Evolutionary conservation across 1,284 basidiomycete species (phyloP), one percentile per base, ranked within the genome.

Genomic region (Cystobasidium sp.): DNA sequence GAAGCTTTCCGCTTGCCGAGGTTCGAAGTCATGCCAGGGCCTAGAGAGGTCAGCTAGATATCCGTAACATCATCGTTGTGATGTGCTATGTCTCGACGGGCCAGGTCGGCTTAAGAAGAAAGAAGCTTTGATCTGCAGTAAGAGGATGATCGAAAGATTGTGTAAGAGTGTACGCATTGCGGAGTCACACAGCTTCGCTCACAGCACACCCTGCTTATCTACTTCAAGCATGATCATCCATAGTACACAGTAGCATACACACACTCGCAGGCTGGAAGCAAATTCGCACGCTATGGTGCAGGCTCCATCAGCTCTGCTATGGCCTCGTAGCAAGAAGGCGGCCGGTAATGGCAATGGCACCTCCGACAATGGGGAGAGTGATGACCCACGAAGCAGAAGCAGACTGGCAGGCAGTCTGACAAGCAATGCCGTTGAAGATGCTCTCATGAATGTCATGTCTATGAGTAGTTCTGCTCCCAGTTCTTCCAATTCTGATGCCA

Each of bases 221-320:
- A 12, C 46, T 14, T 20, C 14, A 18, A 7, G 10, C 14, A 43
- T 43, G 39, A 18, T 18, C 31, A 16, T 14, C 18, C 9, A 18
- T 41, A 8, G 10, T n/a, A 41, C 16, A 41, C 14, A 18, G 37
- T 59, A 39, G 43, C 37, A 43, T 16, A 10, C 6, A 6, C 43
- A 22, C 7, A n/a, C 31, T 49, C 61, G 31, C 39, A 16, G 39
- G 56, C n/a, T 2, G 12, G 31, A 18, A 12, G 37, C 37, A 10
- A 59, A 18, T 16, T n/a, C 53, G 56, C 56, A 10, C 37, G 47
- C 51, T 37, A 73, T 73, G 70, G 70, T 73, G 49, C 70, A 73
- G 55, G 70, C 70, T 8, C 44, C 70, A 14, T 52, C 59, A 7
- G 63, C 69, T n/a, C 55, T 66, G 70, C 62, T 73, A n/a, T 66